Percentiles rank a stretch among this genome's conserved stretches.
phyloP scores from a whole-genome alignment of 1,284 basidiomycete species.

The Leccinum olivaceoglutinosum region DNA sequence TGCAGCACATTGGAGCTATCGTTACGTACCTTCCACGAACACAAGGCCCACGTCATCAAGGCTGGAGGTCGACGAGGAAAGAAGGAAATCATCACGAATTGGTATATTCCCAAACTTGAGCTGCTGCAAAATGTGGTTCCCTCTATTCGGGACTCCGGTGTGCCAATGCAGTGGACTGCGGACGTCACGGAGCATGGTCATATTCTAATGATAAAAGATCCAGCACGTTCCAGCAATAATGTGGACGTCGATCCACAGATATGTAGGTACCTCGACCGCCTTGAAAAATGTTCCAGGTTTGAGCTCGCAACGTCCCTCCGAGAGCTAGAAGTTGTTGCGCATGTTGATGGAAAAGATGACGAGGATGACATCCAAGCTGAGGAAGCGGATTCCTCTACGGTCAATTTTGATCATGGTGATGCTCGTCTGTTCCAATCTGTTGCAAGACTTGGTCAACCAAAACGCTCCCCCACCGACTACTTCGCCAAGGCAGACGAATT shows the following conservation, averaged over 20 bases:
- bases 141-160: neutral
- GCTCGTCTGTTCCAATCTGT: neutral
- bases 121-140: neutral
- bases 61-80: neutral
- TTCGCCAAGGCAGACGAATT: neutral
- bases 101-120: neutral
- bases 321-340: neutral
- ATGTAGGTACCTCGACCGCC: neutral
- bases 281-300: neutral
- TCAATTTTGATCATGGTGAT: neutral
- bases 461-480: neutral
- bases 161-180: neutral
- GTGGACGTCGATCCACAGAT: neutral
- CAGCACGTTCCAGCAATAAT: neutral
- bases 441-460: neutral
- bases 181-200: neutral
- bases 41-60: neutral
- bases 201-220: neutral
- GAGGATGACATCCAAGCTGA: neutral
- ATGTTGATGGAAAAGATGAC: neutral
- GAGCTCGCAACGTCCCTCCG: neutral
- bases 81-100: neutral
- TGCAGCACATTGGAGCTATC: no score
- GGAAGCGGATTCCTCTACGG: neutral
- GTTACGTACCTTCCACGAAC: no score